Evolutionary conservation across 163 green algal genomes (phyloP), one percentile per base, ranked within the genome.

Genomic region (Chlorella variabilis): DNA sequence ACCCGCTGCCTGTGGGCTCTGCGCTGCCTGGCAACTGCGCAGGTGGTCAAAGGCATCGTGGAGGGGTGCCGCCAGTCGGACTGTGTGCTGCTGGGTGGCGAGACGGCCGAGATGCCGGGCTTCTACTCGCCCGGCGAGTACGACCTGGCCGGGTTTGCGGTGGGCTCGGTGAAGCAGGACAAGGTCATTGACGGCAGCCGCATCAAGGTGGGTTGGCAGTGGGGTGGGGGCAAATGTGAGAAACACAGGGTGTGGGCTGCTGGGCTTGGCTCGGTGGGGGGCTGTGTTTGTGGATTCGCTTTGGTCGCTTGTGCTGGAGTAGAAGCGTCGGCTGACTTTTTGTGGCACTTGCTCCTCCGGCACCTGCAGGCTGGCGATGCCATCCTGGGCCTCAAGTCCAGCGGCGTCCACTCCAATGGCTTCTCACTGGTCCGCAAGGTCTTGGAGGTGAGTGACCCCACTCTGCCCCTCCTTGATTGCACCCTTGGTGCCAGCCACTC

Each of bases 101-200:
- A 99, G 92, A 99, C 96, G 3, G 96, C 96, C 9, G 96, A 99
- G 91, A 99, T 99, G 96, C 96, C 96, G 9, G 96, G 96, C 31
- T 98, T 99, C 81, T 99, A 99, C 87, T 70, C 89, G 20, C 86
- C 90, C 31, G 96, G 96, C 41, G 96, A 99, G 86, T 99, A 99
- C 83, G 96, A 99, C 90, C 89, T 99, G 69, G 97, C 96, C 17
- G 96, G 96, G 70, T 99, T 99, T 90, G 97, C 97, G 21, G 97
- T 99, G 58, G 96, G 96, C 20, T 85, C 92, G 11, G 97, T 99
- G 11, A 96, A 97, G 89, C 94, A 98, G 90, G 91, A 95, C 20
- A 88, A 87, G 36, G 87, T 99, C 34, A 98, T 98, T 73, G 93
- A 98, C 83, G 96, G 96, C 59, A 93, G 58, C 27, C 39, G 63